A percentile compares a stretch with the other conserved stretches of the same genome.
Conservation (phyloP, 805 yeast genomes). For the Wickerhamiella dianesei region DNA sequence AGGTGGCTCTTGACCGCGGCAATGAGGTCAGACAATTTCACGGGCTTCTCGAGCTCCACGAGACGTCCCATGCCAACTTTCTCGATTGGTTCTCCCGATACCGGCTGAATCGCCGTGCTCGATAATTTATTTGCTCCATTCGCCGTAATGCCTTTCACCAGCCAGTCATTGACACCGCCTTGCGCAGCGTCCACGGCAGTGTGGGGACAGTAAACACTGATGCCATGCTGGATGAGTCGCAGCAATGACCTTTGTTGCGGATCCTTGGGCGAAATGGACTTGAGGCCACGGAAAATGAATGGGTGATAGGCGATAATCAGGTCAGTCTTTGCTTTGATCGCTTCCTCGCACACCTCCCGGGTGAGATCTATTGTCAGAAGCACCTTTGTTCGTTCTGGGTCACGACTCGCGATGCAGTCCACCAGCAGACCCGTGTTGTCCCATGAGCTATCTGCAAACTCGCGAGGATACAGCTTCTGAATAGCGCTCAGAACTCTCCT, state of each 20-base stretch:
- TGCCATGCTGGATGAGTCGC: conserved; percentile 56
- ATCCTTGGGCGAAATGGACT: conserved; percentile 49
- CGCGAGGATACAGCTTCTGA: conserved; percentile 65
- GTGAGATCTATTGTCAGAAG: conserved; percentile 80
- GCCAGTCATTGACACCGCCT: conserved; percentile 93
- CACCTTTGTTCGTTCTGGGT: conserved; percentile 20
- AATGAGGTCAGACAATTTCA: conserved; percentile 35
- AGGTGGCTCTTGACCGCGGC: conserved; percentile 40
- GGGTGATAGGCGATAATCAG: conserved; percentile 85
- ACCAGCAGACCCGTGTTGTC: conserved; percentile 89
- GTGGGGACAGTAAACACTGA: conserved; percentile 89
- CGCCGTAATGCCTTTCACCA: conserved; percentile 45
- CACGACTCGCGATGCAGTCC: conserved; percentile 35
- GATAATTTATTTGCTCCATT: conserved; percentile 18
- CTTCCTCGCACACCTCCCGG: conserved; percentile 71
- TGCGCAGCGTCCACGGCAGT: conserved; percentile 87
- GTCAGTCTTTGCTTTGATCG: conserved; percentile 40
- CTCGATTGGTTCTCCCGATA: conserved; percentile 25
- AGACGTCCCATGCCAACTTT: conserved; percentile 75
- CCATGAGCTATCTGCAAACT: conserved; percentile 79
- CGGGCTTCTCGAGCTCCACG: conserved; percentile 35
- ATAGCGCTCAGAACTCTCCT: conserved; percentile 23
- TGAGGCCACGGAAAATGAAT: conserved; percentile 80
- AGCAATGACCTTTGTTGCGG: conserved; percentile 75
- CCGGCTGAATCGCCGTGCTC: conserved; percentile 30